Conservation (phyloP, 805 yeast genomes). For the Lipomyces kockii region DNA sequence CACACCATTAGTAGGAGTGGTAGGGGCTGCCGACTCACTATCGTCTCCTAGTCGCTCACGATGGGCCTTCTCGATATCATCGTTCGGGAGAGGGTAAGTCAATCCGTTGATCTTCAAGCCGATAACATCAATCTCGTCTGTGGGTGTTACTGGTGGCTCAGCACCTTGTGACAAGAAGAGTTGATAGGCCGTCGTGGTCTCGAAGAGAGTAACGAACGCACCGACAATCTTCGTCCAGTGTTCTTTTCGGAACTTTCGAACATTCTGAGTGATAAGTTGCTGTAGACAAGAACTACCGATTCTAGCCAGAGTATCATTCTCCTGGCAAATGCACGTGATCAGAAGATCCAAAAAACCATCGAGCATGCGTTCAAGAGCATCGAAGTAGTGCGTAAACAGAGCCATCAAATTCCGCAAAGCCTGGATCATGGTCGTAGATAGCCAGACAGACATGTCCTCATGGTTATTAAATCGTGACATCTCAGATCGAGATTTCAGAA, state of each 20-base stretch:
- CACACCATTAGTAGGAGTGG: background rate
- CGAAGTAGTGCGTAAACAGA: conserved; percentile 81
- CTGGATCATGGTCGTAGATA: conserved; percentile 93
- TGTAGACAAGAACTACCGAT: conserved; percentile 91
- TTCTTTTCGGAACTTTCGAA: conserved; percentile 58
- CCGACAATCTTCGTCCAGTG: conserved; percentile 78
- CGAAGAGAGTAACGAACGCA: conserved; percentile 72
- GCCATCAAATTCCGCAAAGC: conserved; percentile 88
- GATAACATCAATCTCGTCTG: conserved; percentile 23
- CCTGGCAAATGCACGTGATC: conserved; percentile 91
- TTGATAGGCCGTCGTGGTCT: conserved; percentile 83
- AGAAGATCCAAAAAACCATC: conserved; percentile 78
- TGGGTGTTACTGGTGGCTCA: conserved; percentile 50
- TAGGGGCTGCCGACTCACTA: conserved; percentile 1
- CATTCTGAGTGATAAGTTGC: conserved; percentile 76
- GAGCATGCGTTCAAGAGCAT: conserved; percentile 70
- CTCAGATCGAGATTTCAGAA: conserved; percentile 76
- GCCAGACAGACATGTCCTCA: conserved; percentile 93
- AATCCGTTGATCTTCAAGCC: conserved; percentile 34
- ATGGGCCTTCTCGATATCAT: conserved; percentile 28
- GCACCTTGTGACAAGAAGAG: conserved; percentile 56
- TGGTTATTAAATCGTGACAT: conserved; percentile 66
- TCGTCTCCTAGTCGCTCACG: conserved; percentile 31
- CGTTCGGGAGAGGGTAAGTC: conserved; percentile 9
- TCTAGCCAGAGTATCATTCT: conserved; percentile 93